These are phyloP conservation scores for Trametes cinnabarina DNA, from an alignment of 768 basidiomycete species.

Conservation along the genomic window DNA sequence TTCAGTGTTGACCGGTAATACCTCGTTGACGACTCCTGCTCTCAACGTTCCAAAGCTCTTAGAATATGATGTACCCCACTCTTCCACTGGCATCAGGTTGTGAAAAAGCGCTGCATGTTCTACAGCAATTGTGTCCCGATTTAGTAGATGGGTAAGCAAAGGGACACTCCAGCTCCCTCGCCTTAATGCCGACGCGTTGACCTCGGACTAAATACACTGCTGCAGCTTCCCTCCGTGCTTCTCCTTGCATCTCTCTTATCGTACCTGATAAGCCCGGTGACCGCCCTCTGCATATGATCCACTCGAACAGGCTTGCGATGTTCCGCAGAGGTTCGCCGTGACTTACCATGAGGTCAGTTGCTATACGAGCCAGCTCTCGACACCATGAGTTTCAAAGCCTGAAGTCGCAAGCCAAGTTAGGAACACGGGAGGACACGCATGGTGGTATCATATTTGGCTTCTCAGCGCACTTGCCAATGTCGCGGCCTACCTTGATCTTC, in stretches of 20 bases:
- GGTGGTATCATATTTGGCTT: background rate
- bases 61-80: too few relatives aligned
- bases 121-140: too few relatives aligned
- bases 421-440: background rate
- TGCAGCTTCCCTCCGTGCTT: background rate
- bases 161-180: background rate
- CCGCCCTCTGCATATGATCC: background rate
- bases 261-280: slow-evolving; percentile 8
- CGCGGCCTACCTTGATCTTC: background rate
- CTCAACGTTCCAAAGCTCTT: too few relatives aligned
- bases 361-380: background rate
- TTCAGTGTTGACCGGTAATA: too few relatives aligned
- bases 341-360: background rate
- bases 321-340: background rate
- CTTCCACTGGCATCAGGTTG: too few relatives aligned
- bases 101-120: too few relatives aligned
- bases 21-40: too few relatives aligned
- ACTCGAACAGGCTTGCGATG: background rate
- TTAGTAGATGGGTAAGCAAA: too few relatives aligned
- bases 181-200: background rate
- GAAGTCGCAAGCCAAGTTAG: background rate
- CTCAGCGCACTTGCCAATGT: background rate
- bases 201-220: slow-evolving; percentile 6
- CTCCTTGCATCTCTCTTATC: slow-evolving; percentile 11
- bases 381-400: background rate